These are phyloP conservation scores for Penicillium sp. DNA, from an alignment of 2,329 filamentous ascomycete species.

Conservation along the genomic window DNA sequence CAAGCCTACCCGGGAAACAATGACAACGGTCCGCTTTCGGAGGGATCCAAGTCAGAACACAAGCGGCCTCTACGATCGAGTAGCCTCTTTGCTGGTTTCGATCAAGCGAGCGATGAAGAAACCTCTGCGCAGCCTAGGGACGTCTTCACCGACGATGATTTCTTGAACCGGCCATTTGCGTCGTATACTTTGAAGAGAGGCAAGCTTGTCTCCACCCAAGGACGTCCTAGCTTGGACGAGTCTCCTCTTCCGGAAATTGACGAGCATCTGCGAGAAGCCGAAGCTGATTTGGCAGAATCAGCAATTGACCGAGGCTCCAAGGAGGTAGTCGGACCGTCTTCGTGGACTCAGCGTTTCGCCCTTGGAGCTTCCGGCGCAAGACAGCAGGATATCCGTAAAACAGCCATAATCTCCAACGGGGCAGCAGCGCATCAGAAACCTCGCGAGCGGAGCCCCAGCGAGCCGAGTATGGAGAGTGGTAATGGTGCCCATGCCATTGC, in stretches of 20 bases:
- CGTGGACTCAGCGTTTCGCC: no score
- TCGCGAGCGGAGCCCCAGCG: constrained; percentile 46
- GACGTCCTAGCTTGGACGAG: constrained; percentile 28
- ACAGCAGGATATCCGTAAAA: no score
- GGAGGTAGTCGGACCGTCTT: no score
- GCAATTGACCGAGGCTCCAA: no score
- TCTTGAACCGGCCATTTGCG: constrained; percentile 39
- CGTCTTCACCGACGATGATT: constrained; percentile 38
- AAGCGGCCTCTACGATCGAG: constrained; percentile 70
- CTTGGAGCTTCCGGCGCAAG: no score
- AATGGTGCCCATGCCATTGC: constrained; percentile 27
- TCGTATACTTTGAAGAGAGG: constrained; percentile 37
- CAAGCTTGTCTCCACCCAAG: constrained; percentile 34
- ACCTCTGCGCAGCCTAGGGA: constrained; percentile 22
- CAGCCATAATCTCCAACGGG: constrained; percentile 71
- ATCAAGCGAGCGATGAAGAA: constrained; percentile 52
- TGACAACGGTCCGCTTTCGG: constrained; percentile 64
- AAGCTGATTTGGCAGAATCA: no score
- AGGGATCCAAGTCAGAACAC: constrained; percentile 52
- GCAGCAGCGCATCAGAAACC: constrained; percentile 60
- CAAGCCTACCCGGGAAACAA: constrained; percentile 71
- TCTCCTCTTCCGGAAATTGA: constrained; percentile 31
- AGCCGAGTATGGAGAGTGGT: constrained; percentile 37
- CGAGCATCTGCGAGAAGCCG: no score
- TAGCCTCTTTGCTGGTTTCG: constrained; percentile 79